Evolutionary conservation across 768 basidiomycete species (phyloP).

Genomic region (Rhizopogon roseolus): DNA sequence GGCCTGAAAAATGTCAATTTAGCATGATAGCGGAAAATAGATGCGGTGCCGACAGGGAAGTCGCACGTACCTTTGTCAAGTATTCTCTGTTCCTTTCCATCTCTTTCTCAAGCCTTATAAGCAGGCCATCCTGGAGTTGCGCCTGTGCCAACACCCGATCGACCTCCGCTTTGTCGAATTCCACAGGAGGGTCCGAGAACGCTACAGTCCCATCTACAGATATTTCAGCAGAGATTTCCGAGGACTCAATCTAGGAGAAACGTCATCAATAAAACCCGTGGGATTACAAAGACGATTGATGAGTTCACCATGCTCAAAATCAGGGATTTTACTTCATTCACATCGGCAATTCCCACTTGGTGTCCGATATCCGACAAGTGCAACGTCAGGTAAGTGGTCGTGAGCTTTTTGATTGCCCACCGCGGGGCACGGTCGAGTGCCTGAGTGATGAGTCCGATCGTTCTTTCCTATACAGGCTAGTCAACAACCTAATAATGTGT

Average conservation of each 20-base stretch:
- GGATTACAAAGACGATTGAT: not conserved
- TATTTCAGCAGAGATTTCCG: constrained; percentile 66
- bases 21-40: not conserved
- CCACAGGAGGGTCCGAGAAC: constrained; percentile 61
- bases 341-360: constrained; percentile 34
- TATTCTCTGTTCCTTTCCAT: constrained; percentile 68
- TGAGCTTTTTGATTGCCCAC: constrained; percentile 78
- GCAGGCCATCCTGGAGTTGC: constrained; percentile 39
- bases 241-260: constrained; percentile 56
- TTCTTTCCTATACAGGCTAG: constrained; percentile 51
- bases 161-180: constrained; percentile 55
- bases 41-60: not conserved
- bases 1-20: constrained; percentile 14
- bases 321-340: constrained; percentile 52
- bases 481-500: not conserved
- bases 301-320: constrained; percentile 69
- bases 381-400: constrained; percentile 77
- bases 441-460: constrained; percentile 62
- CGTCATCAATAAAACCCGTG: not conserved
- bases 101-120: constrained; percentile 20
- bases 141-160: constrained; percentile 50
- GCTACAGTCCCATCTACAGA: constrained; percentile 68
- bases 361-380: constrained; percentile 67
- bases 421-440: constrained; percentile 67
- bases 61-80: constrained; percentile 51